A percentile compares a stretch with the other conserved stretches of the same genome.
Conservation (phyloP, 1,284 basidiomycete species). For the Heterobasidion parviporum region DNA sequence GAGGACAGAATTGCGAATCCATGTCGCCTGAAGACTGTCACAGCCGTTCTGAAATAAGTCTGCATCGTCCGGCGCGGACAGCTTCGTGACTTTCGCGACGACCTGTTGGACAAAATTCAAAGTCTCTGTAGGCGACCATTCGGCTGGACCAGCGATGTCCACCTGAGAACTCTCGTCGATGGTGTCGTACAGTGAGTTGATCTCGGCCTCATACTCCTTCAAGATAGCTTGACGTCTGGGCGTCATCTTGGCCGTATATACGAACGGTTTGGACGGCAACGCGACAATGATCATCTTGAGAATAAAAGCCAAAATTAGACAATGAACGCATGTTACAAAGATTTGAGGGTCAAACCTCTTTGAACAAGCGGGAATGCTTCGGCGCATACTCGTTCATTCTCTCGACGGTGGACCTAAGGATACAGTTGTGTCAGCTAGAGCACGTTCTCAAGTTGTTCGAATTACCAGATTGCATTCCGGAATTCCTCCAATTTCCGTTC, state of each 20-base stretch:
- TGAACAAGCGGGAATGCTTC: slow-evolving; percentile 27
- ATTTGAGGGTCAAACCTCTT: slow-evolving; percentile 18
- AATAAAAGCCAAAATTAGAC: neutral
- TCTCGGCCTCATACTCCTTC: slow-evolving; percentile 25
- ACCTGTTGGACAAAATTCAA: slow-evolving; percentile 19
- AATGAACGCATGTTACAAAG: neutral
- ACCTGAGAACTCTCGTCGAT: slow-evolving; percentile 19
- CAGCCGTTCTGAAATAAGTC: slow-evolving; percentile 34
- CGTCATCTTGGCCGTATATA: slow-evolving; percentile 27
- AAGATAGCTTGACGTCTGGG: slow-evolving; percentile 24
- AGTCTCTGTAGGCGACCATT: slow-evolving; percentile 19
- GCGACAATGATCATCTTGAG: slow-evolving; percentile 27
- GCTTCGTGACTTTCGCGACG: slow-evolving; percentile 18
- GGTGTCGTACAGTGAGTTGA: slow-evolving; percentile 23
- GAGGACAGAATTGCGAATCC: slow-evolving; percentile 30
- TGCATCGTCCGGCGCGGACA: slow-evolving; percentile 17
- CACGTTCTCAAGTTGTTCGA: neutral
- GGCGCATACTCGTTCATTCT: slow-evolving; percentile 24
- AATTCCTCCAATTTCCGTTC: slow-evolving; percentile 8
- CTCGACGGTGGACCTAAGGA: slow-evolving; percentile 22
- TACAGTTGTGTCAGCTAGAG: no score
- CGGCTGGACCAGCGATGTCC: slow-evolving; percentile 18
- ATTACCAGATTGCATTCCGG: slow-evolving; percentile 9
- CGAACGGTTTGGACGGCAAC: slow-evolving; percentile 23
- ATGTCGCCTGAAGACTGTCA: slow-evolving; percentile 33